These are phyloP conservation scores for Aspergillus floridensis DNA, from an alignment of 2,329 filamentous ascomycete genomes.

Conservation along the genomic window DNA sequence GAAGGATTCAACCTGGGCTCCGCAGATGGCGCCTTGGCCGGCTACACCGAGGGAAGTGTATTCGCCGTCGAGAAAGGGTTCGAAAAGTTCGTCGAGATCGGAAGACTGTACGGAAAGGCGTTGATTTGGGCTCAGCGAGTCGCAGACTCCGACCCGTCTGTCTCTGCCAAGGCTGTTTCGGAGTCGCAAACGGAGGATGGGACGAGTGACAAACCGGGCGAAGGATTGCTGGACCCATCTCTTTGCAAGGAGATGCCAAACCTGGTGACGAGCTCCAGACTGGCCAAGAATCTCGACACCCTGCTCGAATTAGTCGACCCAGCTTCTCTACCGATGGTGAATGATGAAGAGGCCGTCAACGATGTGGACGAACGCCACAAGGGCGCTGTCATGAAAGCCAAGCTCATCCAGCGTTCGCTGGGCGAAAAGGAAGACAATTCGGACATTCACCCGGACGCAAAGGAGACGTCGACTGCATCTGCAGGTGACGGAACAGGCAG, in stretches of 20 bases:
- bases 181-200: not conserved
- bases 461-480: slow-evolving; percentile 24
- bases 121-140: slow-evolving; percentile 80
- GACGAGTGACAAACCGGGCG: slow-evolving; percentile 14
- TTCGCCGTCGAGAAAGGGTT: slow-evolving; percentile 92
- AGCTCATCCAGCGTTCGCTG: slow-evolving; percentile 74
- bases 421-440: slow-evolving; percentile 45
- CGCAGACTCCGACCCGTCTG: slow-evolving; percentile 30
- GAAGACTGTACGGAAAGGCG: slow-evolving; percentile 72
- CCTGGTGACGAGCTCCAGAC: slow-evolving; percentile 58
- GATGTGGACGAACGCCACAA: slow-evolving; percentile 90
- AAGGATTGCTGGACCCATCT: slow-evolving; percentile 25
- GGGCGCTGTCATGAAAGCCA: slow-evolving; percentile 76
- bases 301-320: slow-evolving; percentile 77
- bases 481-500: slow-evolving; percentile 40
- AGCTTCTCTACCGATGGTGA: slow-evolving; percentile 72
- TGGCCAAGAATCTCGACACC: slow-evolving; percentile 72
- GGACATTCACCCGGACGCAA: slow-evolving; percentile 28
- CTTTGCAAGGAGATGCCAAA: slow-evolving; percentile 43
- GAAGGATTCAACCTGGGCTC: slow-evolving; percentile 76
- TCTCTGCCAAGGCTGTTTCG: slow-evolving; percentile 14
- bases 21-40: slow-evolving; percentile 71
- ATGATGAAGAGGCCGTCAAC: slow-evolving; percentile 82
- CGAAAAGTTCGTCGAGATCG: slow-evolving; percentile 83
- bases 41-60: slow-evolving; percentile 81